phyloP scores from a whole-genome alignment of 768 basidiomycete species.

The Suillus variegatus region DNA sequence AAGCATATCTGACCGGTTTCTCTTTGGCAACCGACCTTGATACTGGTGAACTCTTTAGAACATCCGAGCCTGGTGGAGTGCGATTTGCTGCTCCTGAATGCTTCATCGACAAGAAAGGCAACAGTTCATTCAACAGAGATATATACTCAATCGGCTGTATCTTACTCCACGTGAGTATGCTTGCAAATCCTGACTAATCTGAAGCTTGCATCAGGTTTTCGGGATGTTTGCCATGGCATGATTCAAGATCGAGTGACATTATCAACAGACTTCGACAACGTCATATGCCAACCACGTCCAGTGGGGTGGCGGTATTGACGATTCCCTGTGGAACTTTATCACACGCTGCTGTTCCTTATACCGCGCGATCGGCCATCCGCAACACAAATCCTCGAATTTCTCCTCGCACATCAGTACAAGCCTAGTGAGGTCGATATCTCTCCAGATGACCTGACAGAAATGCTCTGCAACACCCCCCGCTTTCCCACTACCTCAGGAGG shows the following conservation, averaged over 20 bases:
- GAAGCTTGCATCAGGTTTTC: background rate
- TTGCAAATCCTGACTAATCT: background rate
- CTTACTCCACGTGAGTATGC: slow-evolving; percentile 1
- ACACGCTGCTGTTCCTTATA: background rate
- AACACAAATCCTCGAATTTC: background rate
- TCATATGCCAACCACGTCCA: background rate
- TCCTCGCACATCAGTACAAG: background rate
- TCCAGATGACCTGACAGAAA: background rate
- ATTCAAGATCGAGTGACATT: background rate
- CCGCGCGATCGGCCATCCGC: background rate
- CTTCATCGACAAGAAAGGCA: background rate
- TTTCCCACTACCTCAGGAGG: background rate
- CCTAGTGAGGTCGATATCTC: background rate
- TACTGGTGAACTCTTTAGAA: background rate
- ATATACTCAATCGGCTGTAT: slow-evolving; percentile 1
- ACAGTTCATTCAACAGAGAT: background rate
- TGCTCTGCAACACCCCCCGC: background rate
- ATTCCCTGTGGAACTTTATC: background rate
- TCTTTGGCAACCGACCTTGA: background rate
- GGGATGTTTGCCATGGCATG: slow-evolving; percentile 4
- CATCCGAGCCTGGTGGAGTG: background rate
- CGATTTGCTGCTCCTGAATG: slow-evolving; percentile 5
- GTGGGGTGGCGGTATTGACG: background rate
- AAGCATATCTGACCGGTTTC: slow-evolving; percentile 3
- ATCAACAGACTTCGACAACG: background rate